phyloP scores from a whole-genome alignment of 2,329 filamentous ascomycete species.

The Akanthomyces muscarius region DNA sequence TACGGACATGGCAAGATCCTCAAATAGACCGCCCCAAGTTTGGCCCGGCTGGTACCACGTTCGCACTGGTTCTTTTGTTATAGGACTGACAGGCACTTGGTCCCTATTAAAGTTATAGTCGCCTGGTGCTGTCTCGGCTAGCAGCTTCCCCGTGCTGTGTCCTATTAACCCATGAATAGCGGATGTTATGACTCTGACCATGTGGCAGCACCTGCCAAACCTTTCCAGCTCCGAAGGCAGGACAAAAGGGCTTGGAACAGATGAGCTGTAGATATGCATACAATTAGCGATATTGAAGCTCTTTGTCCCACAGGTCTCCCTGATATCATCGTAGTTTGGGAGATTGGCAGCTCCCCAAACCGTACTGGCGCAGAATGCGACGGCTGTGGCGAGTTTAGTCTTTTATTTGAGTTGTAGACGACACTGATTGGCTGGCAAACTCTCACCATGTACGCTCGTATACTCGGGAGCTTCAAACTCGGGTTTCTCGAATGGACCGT shows the following conservation, averaged over 20 bases:
- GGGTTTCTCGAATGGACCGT: neutral
- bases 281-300: neutral
- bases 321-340: neutral
- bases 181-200: neutral
- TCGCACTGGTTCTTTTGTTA: slow-evolving; percentile 49
- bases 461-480: neutral
- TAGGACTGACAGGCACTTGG: slow-evolving; percentile 52
- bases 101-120: slow-evolving; percentile 59
- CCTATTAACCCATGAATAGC: slow-evolving; percentile 60
- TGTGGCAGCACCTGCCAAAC: neutral
- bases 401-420: too few relatives aligned
- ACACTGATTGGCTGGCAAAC: neutral
- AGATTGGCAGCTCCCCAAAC: neutral
- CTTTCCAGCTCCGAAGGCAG: too few relatives aligned
- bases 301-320: neutral
- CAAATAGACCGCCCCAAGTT: slow-evolving; percentile 61
- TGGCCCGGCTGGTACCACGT: slow-evolving; percentile 60
- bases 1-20: slow-evolving; percentile 53
- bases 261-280: too few relatives aligned
- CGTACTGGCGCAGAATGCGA: neutral
- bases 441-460: neutral
- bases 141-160: slow-evolving; percentile 60
- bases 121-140: slow-evolving; percentile 49
- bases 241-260: too few relatives aligned
- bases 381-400: neutral